Evolutionary conservation across 768 basidiomycete genomes (phyloP), one percentile per base, ranked within the genome.

Genomic region (Neoboletus brunneissimus): DNA sequence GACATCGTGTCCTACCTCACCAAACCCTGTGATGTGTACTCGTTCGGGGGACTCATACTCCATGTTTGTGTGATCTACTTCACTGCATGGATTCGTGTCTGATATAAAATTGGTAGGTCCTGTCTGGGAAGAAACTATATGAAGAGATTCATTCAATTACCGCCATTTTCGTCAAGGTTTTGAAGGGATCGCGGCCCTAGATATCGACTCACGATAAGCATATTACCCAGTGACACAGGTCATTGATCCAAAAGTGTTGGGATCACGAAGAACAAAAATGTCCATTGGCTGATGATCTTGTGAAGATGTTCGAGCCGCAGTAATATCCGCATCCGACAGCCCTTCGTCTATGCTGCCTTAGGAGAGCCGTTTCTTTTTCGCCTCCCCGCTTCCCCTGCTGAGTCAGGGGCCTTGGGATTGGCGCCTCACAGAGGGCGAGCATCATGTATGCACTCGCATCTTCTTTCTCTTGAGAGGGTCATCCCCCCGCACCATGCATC

Each of bases 1-100:
- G 58, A 18, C 22, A 20, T 20, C 1, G 38, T 59, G 10, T 20
- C 48, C 40, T 45, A 57, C 48, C 65, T 65, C n/a, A 65, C 60
- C n/a, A 50, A 51, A 8, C 47, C 61, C 22, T 60, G 58, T 34
- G 68, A 70, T 52, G 57, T 71, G 5, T 72, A 72, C 42, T 70
- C 68, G 4, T 72, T 68, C 15, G 70, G 64, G 7, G 78, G 79
- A 60, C 71, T 81, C 25, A 58, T 68, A n/a, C 58, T 70, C 4
- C 66, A 71, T 48, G 68, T 72, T 35, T 31, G 65, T 54, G 38
- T 41, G 10, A 32, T 35, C 41, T 40, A 1, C 44, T 50, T 40
- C 37, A n/a, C 27, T 51, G 8, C 1, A 16, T 18, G 31, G 42
- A 7, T 16, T 27, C 5, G 3, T 38, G 29, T 53, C 60, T 67